Evolutionary conservation across 192 early-diverging fungal genomes (phyloP), one percentile per base, ranked within the genome.

Genomic region (Coemansia sp.): DNA sequence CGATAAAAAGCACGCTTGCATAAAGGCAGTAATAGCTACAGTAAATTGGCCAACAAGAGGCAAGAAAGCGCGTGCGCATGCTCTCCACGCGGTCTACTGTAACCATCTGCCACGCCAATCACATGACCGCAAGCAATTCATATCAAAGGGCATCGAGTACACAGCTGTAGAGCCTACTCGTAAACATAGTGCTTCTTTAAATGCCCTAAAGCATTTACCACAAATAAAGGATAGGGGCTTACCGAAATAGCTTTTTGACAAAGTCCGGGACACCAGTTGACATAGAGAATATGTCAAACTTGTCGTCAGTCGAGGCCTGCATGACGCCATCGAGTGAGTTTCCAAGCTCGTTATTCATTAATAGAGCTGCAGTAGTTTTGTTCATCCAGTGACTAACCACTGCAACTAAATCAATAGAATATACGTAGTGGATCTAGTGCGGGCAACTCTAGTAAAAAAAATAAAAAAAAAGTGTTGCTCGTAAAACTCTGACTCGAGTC

Each of bases 171-270:
- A n/a, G n/a, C n/a, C n/a, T n/a, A n/a, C n/a, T n/a, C n/a, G n/a
- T n/a, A n/a, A n/a, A n/a, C n/a, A n/a, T n/a, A n/a, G n/a, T n/a
- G n/a, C n/a, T n/a, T n/a, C n/a, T n/a, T n/a, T n/a, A n/a, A n/a
- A n/a, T n/a, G n/a, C n/a, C n/a, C n/a, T n/a, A n/a, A n/a, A n/a
- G n/a, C n/a, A n/a, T n/a, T n/a, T n/a, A n/a, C n/a, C n/a, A n/a
- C n/a, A n/a, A n/a, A n/a, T n/a, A 23, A 18, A 4, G 6, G 14
- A 14, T 17, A 5, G n/a, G 14, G 19, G 26, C 55, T 38, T 60
- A 68, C 72, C 72, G 50, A 38, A 76, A 76, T 17, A 76, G 62
- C 62, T 76, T 76, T 26, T 76, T 76, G 48, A 76, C 72, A 61
- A 76, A 76, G 41, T 76, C 72, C 0, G 72, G 72, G 14, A 76